Base-by-base conservation (phyloP, 1,284 basidiomycete species). In the Sanghuangporus baumii region DNA sequence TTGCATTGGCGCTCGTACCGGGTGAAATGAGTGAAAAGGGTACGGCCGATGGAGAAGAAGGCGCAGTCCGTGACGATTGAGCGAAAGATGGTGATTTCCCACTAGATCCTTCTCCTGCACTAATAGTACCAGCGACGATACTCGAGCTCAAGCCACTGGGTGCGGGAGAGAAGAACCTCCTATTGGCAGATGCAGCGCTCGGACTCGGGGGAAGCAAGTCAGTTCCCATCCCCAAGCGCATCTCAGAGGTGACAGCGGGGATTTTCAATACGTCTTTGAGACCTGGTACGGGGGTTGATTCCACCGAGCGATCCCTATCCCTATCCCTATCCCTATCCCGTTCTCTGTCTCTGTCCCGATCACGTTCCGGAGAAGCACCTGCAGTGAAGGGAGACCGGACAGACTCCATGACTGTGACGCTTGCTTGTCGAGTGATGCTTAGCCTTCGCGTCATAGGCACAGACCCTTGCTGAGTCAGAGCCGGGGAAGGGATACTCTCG, bases 161-260 rank as follows among this genome's bases (percentile, higher is more conserved):
- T 0, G 79, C 70, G 50, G 73, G 67, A 23, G 77, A 68, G 63
- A 79, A 77, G 55, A 75, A 71, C 43, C 82, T 80, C 37, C 79
- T 74, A 51, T 72, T 76, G 38, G 81, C 76, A 16, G 81, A 72
- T 37, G 81, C 75, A 8, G 82, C 79, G 11, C 85, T 85, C 4
- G 91, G 91, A 1, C 90, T 92, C 0, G 91, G 89, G 0, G 91
- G 91, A 18, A 92, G 75, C 18, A 93, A 75, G 69, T 94, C 92
- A 12, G 79, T 68, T 73, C 86, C 26, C 26, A 31, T 83, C 36
- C 85, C 87, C 18, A 87, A 72, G 66, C 85, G 85, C 69, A 89
- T 85, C 62, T 89, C 88, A 1, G 85, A 85, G 20, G 85, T 82
- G 26, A 88, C 74, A 8, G 81, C 81, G 60, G 37, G 50, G 23